Conservation (phyloP, 768 basidiomycete genomes). For the Mycena pura region DNA sequence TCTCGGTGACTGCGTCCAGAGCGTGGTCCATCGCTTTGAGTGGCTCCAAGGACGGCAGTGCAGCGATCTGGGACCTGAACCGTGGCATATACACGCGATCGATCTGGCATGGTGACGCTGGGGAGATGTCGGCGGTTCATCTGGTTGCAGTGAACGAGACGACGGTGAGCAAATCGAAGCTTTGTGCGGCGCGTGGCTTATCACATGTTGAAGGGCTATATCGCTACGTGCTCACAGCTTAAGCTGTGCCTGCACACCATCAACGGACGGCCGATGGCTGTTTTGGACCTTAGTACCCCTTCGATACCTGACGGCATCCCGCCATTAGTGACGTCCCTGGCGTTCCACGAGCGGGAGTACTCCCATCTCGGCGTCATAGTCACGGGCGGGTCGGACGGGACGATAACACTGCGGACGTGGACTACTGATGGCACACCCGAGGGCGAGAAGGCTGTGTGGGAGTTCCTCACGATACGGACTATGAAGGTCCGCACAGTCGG, state of each 20-base stretch:
- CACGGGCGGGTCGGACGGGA: conserved; percentile 76
- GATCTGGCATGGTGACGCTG: conserved; percentile 68
- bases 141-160: conserved; percentile 85
- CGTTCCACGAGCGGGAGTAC: conserved; percentile 91
- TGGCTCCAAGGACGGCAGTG: conserved; percentile 86
- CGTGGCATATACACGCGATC: conserved; percentile 80
- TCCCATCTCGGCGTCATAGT: conserved; percentile 80
- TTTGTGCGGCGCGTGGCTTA: conserved; percentile 1
- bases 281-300: conserved; percentile 62
- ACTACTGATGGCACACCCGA: conserved; percentile 75
- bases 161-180: conserved; percentile 60
- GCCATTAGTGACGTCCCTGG: conserved; percentile 73
- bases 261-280: conserved; percentile 81
- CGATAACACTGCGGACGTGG: conserved; percentile 85
- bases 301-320: conserved; percentile 51
- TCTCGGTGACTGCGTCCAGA: conserved; percentile 74
- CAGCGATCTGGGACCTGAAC: conserved; percentile 91
- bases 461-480: conserved; percentile 71
- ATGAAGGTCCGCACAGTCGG: conserved; percentile 61
- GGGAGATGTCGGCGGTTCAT: conserved; percentile 55
- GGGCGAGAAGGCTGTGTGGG: conserved; percentile 74
- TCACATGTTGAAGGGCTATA: conserved; percentile 67
- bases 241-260: conserved; percentile 84
- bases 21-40: conserved; percentile 86
- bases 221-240: conserved; percentile 79